phyloP scores from a whole-genome alignment of 495 filamentous ascomycete genomes.

The Tuber borchii region DNA sequence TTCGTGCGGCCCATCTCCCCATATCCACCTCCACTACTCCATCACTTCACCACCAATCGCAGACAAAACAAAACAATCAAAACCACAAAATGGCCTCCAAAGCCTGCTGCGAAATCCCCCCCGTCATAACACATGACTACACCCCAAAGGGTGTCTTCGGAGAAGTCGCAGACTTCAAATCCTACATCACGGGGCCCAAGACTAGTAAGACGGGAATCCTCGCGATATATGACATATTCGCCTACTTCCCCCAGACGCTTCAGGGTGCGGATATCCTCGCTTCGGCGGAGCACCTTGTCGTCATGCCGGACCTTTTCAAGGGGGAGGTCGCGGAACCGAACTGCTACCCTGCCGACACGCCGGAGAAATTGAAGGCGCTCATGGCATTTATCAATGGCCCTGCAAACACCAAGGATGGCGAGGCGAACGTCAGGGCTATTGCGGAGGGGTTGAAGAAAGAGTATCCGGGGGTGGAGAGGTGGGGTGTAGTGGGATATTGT shows the following conservation, averaged over 20 bases:
- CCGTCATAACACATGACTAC: conserved; percentile 58
- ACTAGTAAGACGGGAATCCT: conserved; percentile 56
- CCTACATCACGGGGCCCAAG: conserved; percentile 59
- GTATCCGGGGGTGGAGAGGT: conserved; percentile 60
- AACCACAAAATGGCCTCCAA: conserved; percentile 45
- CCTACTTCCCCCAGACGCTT: conserved; percentile 61
- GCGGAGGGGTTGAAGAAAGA: conserved; percentile 49
- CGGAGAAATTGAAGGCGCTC: conserved; percentile 71
- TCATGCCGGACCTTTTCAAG: conserved; percentile 65
- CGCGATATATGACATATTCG: conserved; percentile 66
- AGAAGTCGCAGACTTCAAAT: conserved; percentile 59
- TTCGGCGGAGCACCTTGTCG: conserved; percentile 52
- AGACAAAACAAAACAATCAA: not conserved
- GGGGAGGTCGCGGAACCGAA: conserved; percentile 51
- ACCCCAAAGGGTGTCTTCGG: conserved; percentile 59
- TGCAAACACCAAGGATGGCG: conserved; percentile 58
- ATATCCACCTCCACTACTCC: not conserved
- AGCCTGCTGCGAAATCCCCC: conserved; percentile 69
- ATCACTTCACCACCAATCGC: not conserved
- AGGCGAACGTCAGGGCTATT: conserved; percentile 60
- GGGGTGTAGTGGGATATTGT: conserved; percentile 89
- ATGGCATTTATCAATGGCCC: conserved; percentile 68
- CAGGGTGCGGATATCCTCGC: conserved; percentile 68
- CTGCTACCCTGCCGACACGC: conserved; percentile 68
- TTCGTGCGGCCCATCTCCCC: not conserved